These are phyloP conservation scores for Picea sitchensis DNA, from an alignment of 75 land plant species.

Conservation along the genomic window DNA sequence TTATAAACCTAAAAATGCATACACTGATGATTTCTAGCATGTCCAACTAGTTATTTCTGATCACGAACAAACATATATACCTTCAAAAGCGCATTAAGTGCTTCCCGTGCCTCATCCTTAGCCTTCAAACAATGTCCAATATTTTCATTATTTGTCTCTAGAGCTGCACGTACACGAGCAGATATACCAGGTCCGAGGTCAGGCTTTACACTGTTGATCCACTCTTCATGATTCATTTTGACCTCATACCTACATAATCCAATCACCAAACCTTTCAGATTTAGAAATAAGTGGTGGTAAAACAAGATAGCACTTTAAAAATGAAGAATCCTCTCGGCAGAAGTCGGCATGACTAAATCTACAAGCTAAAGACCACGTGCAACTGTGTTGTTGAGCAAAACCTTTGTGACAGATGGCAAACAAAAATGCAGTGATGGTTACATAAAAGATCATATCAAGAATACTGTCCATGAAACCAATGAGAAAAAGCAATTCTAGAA, in stretches of 20 bases:
- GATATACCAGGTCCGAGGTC: conserved; percentile 35
- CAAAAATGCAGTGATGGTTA: too few relatives aligned
- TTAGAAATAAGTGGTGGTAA: not conserved
- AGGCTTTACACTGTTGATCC: conserved; percentile 56
- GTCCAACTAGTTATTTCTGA: not conserved
- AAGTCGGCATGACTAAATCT: not conserved
- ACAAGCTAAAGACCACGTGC: not conserved
- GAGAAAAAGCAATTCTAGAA: too few relatives aligned
- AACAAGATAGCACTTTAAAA: not conserved
- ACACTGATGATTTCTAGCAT: not conserved
- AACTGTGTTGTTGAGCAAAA: too few relatives aligned
- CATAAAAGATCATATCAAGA: too few relatives aligned
- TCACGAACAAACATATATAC: conserved; percentile 25
- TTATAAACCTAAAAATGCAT: not conserved
- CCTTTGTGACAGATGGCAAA: too few relatives aligned
- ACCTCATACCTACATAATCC: conserved; percentile 61
- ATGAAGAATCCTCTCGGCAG: too few relatives aligned
- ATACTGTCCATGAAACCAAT: too few relatives aligned
- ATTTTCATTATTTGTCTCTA: conserved; percentile 20
- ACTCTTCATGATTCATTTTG: conserved; percentile 55
- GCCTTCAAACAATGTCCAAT: conserved; percentile 34
- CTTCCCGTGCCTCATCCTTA: conserved; percentile 53
- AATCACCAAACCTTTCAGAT: not conserved
- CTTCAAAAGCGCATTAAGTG: conserved; percentile 70
- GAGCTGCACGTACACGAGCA: conserved; percentile 16